A percentile compares a stretch with the other conserved stretches of the same genome.
These are phyloP conservation scores for Hansenula lynferdii DNA, from an alignment of 1,139 yeast species.

Conservation along the genomic window DNA sequence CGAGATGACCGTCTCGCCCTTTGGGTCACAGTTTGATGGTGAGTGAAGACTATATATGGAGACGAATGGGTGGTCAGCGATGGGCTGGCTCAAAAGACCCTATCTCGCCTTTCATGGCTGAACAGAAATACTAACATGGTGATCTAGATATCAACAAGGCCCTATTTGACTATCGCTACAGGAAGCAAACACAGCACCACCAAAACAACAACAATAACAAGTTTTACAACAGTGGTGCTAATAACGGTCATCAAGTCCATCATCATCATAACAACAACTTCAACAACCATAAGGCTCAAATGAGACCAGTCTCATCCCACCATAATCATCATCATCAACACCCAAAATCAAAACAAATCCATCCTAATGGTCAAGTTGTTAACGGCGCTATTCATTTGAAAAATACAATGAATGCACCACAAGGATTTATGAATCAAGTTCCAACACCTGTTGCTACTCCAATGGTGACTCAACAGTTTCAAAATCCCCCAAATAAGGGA, in stretches of 20 bases:
- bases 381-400: too few relatives aligned
- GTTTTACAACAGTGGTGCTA: neutral
- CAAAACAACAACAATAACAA: conserved; percentile 2
- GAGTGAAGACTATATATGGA: conserved; percentile 8
- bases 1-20: conserved; percentile 11
- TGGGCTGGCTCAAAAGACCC: too few relatives aligned
- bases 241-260: neutral
- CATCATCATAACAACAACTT: too few relatives aligned
- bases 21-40: conserved; percentile 18
- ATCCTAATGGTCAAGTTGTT: neutral
- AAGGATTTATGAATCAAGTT: neutral
- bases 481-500: neutral
- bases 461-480: neutral
- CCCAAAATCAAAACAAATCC: neutral
- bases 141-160: conserved; percentile 20
- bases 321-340: neutral
- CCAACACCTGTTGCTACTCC: neutral
- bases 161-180: conserved; percentile 21
- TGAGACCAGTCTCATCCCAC: neutral
- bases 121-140: conserved; percentile 8
- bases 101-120: too few relatives aligned
- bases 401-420: too few relatives aligned
- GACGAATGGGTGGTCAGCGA: too few relatives aligned
- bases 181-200: conserved; percentile 16
- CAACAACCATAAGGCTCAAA: neutral